Base-by-base conservation (phyloP, 2,329 filamentous ascomycete genomes). In the Ascocoryne sarcoides region DNA sequence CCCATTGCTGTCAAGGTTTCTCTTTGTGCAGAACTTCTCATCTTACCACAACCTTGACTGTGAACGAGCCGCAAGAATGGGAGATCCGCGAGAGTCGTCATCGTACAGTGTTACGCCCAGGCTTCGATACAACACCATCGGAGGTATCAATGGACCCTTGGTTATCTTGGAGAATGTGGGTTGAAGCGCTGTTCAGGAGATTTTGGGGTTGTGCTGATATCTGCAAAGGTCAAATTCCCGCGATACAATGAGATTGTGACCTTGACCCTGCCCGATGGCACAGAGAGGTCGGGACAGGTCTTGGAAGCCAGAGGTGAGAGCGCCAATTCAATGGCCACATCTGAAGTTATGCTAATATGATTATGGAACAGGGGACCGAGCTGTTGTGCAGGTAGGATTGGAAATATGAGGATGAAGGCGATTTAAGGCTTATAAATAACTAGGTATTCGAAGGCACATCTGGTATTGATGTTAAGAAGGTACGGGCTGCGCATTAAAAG, bases 391-490 rank as follows among this genome's bases (percentile, higher is more conserved):
- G 81, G 88, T 92, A 79, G 54, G 61, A 30, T 45, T 5, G 3
- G 39, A 32, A 21, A 36, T 33, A 34, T 5, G 36, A 12, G 17
- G 19, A 44, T 41, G 12, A 10, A 31, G 32, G 30, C 18, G 20
- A 31, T 5, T n/a, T 9, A 32, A 36, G 16, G 42, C 53, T 63
- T 53, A 61, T 48, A 36, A 45, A 50, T 48, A 40, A 39, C 49
- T 68, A 94, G 84, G 89, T 96, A 55, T 98, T 98, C 63, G 92
- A 98, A 69, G 92, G 92, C 56, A 98, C 92, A 49, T 70, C 89
- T 34, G 92, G 92, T 62, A 92, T 98, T 63, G 92, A 98, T 76
- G 92, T 98, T 52, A 95, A 96, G 76, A 98, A 79, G 84, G 88
- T 86, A 69, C 49, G 65, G 20, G 39, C 31, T 10, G 9, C 16